Conservation (phyloP, 1,284 basidiomycete species). For the Tetrapyrgos nigripes region DNA sequence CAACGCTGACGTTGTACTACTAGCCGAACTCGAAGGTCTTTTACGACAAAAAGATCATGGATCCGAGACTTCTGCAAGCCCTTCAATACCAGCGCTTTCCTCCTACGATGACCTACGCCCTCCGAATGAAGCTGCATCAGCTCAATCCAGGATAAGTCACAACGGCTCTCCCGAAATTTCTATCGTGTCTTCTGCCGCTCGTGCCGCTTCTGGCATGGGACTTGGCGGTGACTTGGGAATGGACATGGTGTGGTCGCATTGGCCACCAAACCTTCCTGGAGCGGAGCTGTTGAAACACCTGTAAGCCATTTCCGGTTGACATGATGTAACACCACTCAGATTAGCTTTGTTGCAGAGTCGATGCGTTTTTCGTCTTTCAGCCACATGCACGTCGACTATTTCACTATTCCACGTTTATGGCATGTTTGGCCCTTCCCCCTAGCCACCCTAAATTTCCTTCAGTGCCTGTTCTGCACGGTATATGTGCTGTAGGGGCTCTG, state of each 20-base stretch:
- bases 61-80: neutral
- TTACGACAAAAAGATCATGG: slow-evolving; percentile 46
- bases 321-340: neutral
- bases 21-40: slow-evolving; percentile 70
- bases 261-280: slow-evolving; percentile 67
- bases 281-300: slow-evolving; percentile 67
- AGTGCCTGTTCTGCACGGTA: slow-evolving; percentile 71
- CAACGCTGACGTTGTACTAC: slow-evolving; percentile 12
- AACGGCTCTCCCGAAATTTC: neutral
- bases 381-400: slow-evolving; percentile 72
- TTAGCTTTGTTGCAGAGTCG: slow-evolving; percentile 51
- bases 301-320: slow-evolving; percentile 43
- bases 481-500: slow-evolving; percentile 76
- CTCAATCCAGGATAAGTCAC: neutral
- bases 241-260: slow-evolving; percentile 62
- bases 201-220: neutral
- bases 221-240: slow-evolving; percentile 22
- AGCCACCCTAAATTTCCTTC: slow-evolving; percentile 77
- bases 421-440: slow-evolving; percentile 66
- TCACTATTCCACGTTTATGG: slow-evolving; percentile 68
- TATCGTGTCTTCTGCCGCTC: neutral
- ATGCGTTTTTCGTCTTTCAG: slow-evolving; percentile 76
- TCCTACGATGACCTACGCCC: neutral
- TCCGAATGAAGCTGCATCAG: neutral
- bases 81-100: neutral